Percentiles rank a stretch among this genome's conserved stretches.
Conservation (phyloP, 2,329 filamentous ascomycete species). For the Sclerotinia sclerotiorum region DNA sequence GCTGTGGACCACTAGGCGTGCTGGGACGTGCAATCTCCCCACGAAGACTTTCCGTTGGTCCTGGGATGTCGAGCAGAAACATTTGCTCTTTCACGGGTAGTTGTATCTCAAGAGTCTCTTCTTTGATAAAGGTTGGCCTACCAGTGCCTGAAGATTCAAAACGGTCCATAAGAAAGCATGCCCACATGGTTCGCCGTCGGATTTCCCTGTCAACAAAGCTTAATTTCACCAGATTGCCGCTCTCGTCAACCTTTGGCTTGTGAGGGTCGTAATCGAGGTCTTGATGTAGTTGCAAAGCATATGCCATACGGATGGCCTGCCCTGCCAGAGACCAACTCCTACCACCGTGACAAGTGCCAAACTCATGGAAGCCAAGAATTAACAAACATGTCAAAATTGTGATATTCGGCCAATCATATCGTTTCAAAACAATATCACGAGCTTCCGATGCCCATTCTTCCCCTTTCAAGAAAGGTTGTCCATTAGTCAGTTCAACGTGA, state of each 20-base stretch:
- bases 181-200: slow-evolving; percentile 93
- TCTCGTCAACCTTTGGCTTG: slow-evolving; percentile 49
- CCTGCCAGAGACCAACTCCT: slow-evolving; percentile 95
- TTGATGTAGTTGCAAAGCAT: slow-evolving; percentile 88
- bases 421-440: slow-evolving; percentile 80
- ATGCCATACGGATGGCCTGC: slow-evolving; percentile 95
- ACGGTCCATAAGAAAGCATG: slow-evolving; percentile 94
- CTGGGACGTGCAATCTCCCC: slow-evolving; percentile 66
- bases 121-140: slow-evolving; percentile 84
- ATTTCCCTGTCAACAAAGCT: slow-evolving; percentile 95
- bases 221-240: slow-evolving; percentile 57
- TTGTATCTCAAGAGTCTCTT: slow-evolving; percentile 85
- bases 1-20: slow-evolving; percentile 61
- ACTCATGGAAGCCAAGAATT: slow-evolving; percentile 88
- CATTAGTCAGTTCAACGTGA: slow-evolving; percentile 73
- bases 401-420: slow-evolving; percentile 94
- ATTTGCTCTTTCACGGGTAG: slow-evolving; percentile 86
- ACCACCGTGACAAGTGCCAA: slow-evolving; percentile 94
- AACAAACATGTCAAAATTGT: slow-evolving; percentile 91
- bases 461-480: slow-evolving; percentile 78
- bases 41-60: slow-evolving; percentile 78
- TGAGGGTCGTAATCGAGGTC: slow-evolving; percentile 82
- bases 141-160: slow-evolving; percentile 97
- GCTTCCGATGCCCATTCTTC: slow-evolving; percentile 88
- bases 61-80: slow-evolving; percentile 88